Evolutionary conservation across 352 stramenopile genomes (phyloP), one percentile per base, ranked within the genome.

Genomic region (Peronospora destructor): DNA sequence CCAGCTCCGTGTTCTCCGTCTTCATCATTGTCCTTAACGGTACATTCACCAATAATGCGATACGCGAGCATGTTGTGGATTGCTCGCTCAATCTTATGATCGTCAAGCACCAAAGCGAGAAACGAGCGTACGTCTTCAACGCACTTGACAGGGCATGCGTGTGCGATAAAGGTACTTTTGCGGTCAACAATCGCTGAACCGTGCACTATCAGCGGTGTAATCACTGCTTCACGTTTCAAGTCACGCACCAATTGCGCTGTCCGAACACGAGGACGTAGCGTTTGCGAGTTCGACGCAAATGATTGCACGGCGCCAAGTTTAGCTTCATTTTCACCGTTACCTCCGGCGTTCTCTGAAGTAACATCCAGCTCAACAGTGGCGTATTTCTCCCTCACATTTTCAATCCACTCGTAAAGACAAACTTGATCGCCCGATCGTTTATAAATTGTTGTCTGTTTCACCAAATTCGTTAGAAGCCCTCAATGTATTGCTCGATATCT

Each of bases 21-120:
- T 29, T 91, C 80, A 53, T 94, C 84, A 54, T 91, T 91, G 50
- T 94, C 84, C 30, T 91, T 92, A 45, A 91, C 56, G 2, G 71
- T 62, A 35, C 81, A 81, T 30, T 81, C 68, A 12, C 73, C 66
- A 16, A 85, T 59, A 52, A 93, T 88, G 30, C 82, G 80, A 60
- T 93, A 94, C 32, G 80, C 84, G 25, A 94, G 66, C 74, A 94
- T 93, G 66, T 94, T 94, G 61, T 94, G 84, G 45, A 85, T 85
- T 32, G 84, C 84, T 30, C 76, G 68, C 38, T 82, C 77, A 59
- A 93, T 72, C 61, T 93, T 94, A 49, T 73, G 71, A 51, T 92
- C 76, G 35, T 90, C 71, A 33, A 94, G 70, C 44, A 94, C 44
- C 32, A 89, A 53, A 38, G 76, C 73, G 13, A 94, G 59, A 39